A percentile compares a stretch with the other conserved stretches of the same genome.
Evolutionary conservation across 139 green algal species (phyloP).

Genomic region (Astrephomene gubernaculifera): DNA sequence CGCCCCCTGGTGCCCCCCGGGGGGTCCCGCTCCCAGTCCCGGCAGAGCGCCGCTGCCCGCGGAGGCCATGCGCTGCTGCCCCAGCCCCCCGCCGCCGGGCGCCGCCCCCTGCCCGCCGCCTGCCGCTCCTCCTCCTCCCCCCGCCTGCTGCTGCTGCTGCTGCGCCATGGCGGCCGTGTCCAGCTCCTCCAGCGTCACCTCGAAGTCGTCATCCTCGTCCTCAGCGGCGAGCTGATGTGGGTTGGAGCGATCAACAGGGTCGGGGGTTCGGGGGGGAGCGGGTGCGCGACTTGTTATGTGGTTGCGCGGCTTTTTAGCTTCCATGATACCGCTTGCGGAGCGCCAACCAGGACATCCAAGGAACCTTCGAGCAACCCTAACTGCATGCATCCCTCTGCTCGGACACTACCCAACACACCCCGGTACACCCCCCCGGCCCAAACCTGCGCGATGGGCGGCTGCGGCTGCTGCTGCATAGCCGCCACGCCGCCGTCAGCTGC

Average conservation of each 20-base stretch:
- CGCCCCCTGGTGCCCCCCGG: background rate
- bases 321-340: too few relatives aligned
- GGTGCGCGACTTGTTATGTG: too few relatives aligned
- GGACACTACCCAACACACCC: too few relatives aligned
- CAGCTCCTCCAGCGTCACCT: conserved; percentile 26
- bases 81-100: background rate
- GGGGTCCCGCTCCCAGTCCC: background rate
- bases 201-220: conserved; percentile 26
- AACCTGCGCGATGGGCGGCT: too few relatives aligned
- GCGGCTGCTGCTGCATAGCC: too few relatives aligned
- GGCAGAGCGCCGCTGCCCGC: background rate
- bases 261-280: background rate
- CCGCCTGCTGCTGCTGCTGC: background rate
- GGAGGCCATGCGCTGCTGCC: background rate
- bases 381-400: background rate
- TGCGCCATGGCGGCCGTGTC: conserved; percentile 16
- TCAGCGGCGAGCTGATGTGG: background rate
- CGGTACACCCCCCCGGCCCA: too few relatives aligned
- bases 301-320: too few relatives aligned
- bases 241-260: background rate
- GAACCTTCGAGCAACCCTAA: too few relatives aligned
- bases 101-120: too few relatives aligned
- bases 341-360: too few relatives aligned
- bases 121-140: background rate
- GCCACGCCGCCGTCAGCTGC: too few relatives aligned